Evolutionary conservation across 495 filamentous ascomycete genomes (phyloP), one percentile per base, ranked within the genome.

Genomic region (Neohortaea acidophila): DNA sequence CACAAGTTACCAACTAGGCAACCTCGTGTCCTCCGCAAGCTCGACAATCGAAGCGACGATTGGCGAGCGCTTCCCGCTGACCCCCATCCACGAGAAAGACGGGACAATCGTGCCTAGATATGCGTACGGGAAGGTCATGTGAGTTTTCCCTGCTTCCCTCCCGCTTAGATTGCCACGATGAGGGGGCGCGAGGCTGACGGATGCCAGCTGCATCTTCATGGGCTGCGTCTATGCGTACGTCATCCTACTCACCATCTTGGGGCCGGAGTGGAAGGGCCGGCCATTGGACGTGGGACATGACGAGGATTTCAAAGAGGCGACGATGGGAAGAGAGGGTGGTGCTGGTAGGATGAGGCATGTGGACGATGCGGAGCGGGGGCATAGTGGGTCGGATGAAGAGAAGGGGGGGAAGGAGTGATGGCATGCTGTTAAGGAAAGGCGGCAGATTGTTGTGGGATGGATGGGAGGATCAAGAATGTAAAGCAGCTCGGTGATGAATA

Each of bases 201-300:
- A n/a, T 31, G 6, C n/a, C 28, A 31, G 28, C 21, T 38, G 36
- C 14, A 39, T 32, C 18, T 35, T 36, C 56, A 83, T 92, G 81
- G 86, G 72, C 2, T 86, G 81, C 48, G 86, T 92, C n/a, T 92
- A 75, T 57, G 77, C 58, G 4, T 94, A 91, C 53, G 67, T 76
- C 6, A 83, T 92, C 44, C 0, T 89, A 0, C 45, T 91, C 15
- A 79, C 80, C 0, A 50, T 91, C 12, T 42, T 83, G 1, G 85
- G 85, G 0, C 85, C 85, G 0, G 85, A 94, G 62, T 68, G 73
- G 27, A 46, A 84, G 36, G 68, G 73, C 12, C 61, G 71, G 8
- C 57, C 66, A 17, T 79, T 85, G 60, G 77, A 76, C 38, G 75
- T 76, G 1, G 67, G 59, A 26, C 63, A 75, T 44, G 81, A 84